Evolutionary conservation across 2,329 filamentous ascomycete genomes (phyloP).

Genomic region (Setomelanomma holmii): DNA sequence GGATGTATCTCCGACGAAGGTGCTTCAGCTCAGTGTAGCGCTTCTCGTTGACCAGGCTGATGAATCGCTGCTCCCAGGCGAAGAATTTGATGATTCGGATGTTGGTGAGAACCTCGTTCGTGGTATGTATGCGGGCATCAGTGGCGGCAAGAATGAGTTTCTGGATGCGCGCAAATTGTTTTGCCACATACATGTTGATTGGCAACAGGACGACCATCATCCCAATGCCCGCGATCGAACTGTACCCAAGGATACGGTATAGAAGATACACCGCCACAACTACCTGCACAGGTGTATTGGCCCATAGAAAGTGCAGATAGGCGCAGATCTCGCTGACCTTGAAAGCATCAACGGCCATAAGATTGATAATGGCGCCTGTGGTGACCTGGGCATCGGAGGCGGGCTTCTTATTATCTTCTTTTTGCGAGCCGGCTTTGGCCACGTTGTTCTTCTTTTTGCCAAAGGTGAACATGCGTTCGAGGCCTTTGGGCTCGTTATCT

Average conservation of each 20-base stretch:
- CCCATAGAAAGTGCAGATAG: constrained; percentile 95
- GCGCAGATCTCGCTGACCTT: constrained; percentile 95
- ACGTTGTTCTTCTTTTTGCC: constrained; percentile 65
- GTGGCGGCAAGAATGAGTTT: constrained; percentile 92
- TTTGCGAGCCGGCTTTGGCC: constrained; percentile 51
- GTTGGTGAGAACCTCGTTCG: constrained; percentile 95
- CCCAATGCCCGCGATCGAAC: constrained; percentile 89
- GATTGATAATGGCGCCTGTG: constrained; percentile 96
- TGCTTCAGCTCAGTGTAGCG: constrained; percentile 78
- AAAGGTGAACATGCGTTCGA: constrained; percentile 60
- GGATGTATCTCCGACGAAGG: constrained; percentile 80
- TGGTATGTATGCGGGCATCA: constrained; percentile 93
- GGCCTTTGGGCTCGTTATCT: constrained; percentile 48
- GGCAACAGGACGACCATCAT: constrained; percentile 90
- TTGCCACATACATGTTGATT: constrained; percentile 87
- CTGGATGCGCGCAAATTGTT: constrained; percentile 83
- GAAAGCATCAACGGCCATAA: constrained; percentile 99
- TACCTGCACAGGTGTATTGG: constrained; percentile 87
- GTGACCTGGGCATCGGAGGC: constrained; percentile 78
- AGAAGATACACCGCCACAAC: constrained; percentile 80
- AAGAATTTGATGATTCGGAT: constrained; percentile 99
- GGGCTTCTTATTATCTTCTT: constrained; percentile 33
- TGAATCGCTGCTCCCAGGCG: constrained; percentile 94
- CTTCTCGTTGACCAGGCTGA: constrained; percentile 87
- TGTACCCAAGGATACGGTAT: constrained; percentile 88